Base-by-base conservation (phyloP, 441 rosid species). In the Adansonia gregorii region DNA sequence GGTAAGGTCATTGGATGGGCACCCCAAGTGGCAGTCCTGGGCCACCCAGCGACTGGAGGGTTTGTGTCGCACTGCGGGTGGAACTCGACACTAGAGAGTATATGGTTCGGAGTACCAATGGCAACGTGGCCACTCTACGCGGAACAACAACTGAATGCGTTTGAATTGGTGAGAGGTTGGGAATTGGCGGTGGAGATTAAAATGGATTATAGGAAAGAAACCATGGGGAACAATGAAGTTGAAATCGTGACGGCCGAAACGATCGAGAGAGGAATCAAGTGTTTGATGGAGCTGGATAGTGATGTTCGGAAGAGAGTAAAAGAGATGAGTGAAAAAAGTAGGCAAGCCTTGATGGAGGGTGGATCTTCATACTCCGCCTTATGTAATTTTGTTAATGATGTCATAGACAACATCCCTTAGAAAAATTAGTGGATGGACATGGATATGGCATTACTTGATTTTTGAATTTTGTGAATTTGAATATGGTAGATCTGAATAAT, bases 41-140 rank as follows among this genome's bases (percentile, higher is more conserved):
- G 67, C 9, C 67, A 61, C 41, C 8, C 17, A 0, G 67, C 67
- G 6, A 61, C 14, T 4, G 67, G 43, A 61, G 66, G 66, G 41
- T 61, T 61, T 8, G 43, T 61, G n/a, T 61, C 66, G 41, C 66
- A 61, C 2, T 27, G 66, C 66, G 66, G 66, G 6, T 61, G 66
- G 66, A 61, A 61, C 15, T 61, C 66, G 8, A 27, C 66, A 4
- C 31, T 61, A 11, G 66, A 61, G 9, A 27, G 41, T 22, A 24
- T 61, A 24, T 61, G 66, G 66, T 61, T 61, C 12, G 66, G 66
- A 24, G 66, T 61, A 2, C 66, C 66, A 12, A 27, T 27, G 39
- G 17, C 8, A 8, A 8, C 66, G 4, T 61, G 66, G 66, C 66
- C 66, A 8, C 66, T 61, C 22, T 61, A 27, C 8, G 43, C 41